phyloP scores from a whole-genome alignment of 768 basidiomycete species.

The Mycena kentingensis region DNA sequence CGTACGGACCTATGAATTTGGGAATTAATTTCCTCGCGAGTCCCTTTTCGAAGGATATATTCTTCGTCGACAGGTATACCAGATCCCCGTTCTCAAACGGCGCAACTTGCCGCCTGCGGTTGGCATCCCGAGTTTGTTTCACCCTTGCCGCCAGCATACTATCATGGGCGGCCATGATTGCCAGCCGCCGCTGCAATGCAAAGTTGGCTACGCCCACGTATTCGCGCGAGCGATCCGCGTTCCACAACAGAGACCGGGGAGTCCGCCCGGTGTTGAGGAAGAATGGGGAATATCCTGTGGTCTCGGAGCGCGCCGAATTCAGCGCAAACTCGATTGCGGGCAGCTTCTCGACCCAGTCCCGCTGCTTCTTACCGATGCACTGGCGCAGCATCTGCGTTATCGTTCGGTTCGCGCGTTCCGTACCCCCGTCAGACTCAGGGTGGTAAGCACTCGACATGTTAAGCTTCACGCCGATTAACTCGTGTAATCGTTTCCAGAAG shows the following conservation, averaged over 20 bases:
- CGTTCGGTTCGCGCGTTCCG: conserved; percentile 24
- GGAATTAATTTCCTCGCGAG: conserved; percentile 36
- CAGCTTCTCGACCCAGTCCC: conserved; percentile 28
- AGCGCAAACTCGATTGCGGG: conserved; percentile 9
- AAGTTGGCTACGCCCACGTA: conserved; percentile 20
- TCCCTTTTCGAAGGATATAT: too few relatives aligned
- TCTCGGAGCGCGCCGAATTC: conserved; percentile 9
- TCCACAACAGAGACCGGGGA: conserved; percentile 20
- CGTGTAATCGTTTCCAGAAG: conserved; percentile 25
- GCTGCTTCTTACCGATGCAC: conserved; percentile 25
- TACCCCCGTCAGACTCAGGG: too few relatives aligned
- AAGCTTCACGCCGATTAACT: conserved; percentile 12
- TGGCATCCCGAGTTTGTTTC: conserved; percentile 32
- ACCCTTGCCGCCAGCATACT: conserved; percentile 30
- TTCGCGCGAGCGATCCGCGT: conserved; percentile 4
- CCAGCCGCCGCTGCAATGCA: conserved; percentile 26
- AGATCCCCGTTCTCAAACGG: conserved; percentile 28
- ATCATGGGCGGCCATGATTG: too few relatives aligned
- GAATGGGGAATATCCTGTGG: conserved; percentile 23
- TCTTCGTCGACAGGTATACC: too few relatives aligned
- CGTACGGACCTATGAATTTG: conserved; percentile 34
- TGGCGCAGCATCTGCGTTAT: conserved; percentile 26
- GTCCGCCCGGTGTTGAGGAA: too few relatives aligned
- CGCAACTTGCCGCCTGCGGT: conserved; percentile 19
- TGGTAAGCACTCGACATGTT: conserved; percentile 18